A percentile compares a stretch with the other conserved stretches of the same genome.
Evolutionary conservation across 2,329 filamentous ascomycete species (phyloP).

Genomic region (Trichoderma arundinaceum): DNA sequence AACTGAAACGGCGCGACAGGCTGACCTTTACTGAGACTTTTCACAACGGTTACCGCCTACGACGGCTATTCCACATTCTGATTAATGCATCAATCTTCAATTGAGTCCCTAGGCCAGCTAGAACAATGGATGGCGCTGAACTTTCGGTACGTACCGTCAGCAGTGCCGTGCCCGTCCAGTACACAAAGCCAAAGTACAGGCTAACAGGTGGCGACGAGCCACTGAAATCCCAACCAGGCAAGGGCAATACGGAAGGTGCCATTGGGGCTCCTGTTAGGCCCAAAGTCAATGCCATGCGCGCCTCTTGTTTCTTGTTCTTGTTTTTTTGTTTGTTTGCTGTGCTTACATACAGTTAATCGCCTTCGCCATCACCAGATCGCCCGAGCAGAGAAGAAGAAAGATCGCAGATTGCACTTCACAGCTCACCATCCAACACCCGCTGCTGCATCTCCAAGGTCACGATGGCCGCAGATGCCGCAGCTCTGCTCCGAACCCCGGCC

Average conservation of each 20-base stretch:
- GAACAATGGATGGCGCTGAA: conserved; percentile 21
- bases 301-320: not conserved
- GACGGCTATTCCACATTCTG: too few species aligned
- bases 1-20: not conserved
- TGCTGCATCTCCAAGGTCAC: not conserved
- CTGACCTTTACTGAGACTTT: not conserved
- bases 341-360: too few species aligned
- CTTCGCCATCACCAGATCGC: not conserved
- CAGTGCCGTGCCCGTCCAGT: conserved; percentile 19
- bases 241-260: conserved; percentile 18
- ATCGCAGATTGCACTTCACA: not conserved
- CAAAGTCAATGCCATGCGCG: conserved; percentile 2
- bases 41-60: not conserved
- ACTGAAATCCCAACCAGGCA: conserved; percentile 7
- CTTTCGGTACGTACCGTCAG: conserved; percentile 31
- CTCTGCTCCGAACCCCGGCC: too few species aligned
- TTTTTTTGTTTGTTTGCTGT: not conserved
- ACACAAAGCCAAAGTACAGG: not conserved
- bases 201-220: not conserved
- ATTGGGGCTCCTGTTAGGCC: conserved; percentile 16
- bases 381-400: not conserved
- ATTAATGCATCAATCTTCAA: too few species aligned
- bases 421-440: too few species aligned
- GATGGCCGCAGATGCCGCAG: not conserved
- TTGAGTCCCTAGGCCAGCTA: not conserved